These are phyloP conservation scores for Pseudocercospora vitis DNA, from an alignment of 2,329 filamentous ascomycete species.

Conservation along the genomic window DNA sequence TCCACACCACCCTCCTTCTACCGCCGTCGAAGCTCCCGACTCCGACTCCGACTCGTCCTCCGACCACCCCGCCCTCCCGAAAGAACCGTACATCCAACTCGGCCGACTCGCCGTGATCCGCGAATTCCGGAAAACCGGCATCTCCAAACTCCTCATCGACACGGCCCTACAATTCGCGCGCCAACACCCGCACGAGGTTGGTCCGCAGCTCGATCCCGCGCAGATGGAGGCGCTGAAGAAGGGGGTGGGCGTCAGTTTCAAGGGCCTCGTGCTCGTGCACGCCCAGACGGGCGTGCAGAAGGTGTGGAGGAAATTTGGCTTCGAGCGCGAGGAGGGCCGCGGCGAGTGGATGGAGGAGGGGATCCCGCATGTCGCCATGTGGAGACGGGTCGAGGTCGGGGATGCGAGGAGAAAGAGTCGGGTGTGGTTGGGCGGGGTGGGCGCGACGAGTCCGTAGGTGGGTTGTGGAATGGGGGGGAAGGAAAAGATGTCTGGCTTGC, in stretches of 20 bases:
- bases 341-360: constrained; percentile 81
- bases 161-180: constrained; percentile 67
- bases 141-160: constrained; percentile 67
- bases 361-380: constrained; percentile 86
- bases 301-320: constrained; percentile 72
- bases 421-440: constrained; percentile 23
- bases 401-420: constrained; percentile 30
- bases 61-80: constrained; percentile 27
- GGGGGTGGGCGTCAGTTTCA: constrained; percentile 58
- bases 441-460: neutral
- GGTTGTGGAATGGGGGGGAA: neutral
- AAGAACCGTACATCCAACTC: constrained; percentile 79
- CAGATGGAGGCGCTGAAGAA: constrained; percentile 37
- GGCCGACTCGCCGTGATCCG: constrained; percentile 72
- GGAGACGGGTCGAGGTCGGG: constrained; percentile 49
- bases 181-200: constrained; percentile 54
- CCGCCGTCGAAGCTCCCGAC: too few relatives aligned
- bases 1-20: constrained; percentile 60
- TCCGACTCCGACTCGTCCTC: constrained; percentile 32
- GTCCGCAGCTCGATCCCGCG: constrained; percentile 38
- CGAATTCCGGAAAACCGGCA: constrained; percentile 47
- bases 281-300: constrained; percentile 67
- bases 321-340: constrained; percentile 69
- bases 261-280: constrained; percentile 75
- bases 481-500: neutral